A percentile compares a stretch with the other conserved stretches of the same genome.
Evolutionary conservation across 2,329 filamentous ascomycete genomes (phyloP).

Genomic region (Hypoxylon sp.): DNA sequence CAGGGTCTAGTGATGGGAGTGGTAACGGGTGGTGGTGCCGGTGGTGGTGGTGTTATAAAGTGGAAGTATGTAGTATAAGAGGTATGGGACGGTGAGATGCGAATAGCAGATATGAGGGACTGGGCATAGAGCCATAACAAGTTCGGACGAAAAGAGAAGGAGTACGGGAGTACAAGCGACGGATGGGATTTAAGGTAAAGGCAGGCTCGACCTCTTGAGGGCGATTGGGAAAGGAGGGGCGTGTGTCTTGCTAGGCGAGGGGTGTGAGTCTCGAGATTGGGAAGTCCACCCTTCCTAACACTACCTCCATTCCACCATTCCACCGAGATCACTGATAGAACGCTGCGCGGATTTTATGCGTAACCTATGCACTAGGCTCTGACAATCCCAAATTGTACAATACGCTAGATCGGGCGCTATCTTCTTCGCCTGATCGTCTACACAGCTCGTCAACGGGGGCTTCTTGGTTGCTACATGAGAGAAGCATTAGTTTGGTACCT

Average conservation of each 20-base stretch:
- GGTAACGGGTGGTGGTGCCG: slow-evolving; percentile 6
- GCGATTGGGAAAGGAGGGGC: slow-evolving; percentile 19
- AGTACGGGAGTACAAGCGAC: slow-evolving; percentile 30
- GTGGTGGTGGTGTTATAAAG: slow-evolving; percentile 16
- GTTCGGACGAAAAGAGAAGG: slow-evolving; percentile 40
- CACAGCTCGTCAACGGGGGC: slow-evolving; percentile 12
- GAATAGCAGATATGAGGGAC: slow-evolving; percentile 31
- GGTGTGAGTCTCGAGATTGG: slow-evolving; percentile 22
- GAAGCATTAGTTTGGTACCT: slow-evolving; percentile 21
- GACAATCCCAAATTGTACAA: slow-evolving; percentile 16
- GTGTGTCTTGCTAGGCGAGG: slow-evolving; percentile 27
- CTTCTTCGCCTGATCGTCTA: slow-evolving; percentile 19
- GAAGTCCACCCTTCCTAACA: too few species aligned
- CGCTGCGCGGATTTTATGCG: slow-evolving; percentile 17
- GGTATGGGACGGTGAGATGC: slow-evolving; percentile 36
- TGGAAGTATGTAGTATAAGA: slow-evolving; percentile 14
- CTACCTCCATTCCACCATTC: slow-evolving; percentile 38
- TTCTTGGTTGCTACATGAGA: slow-evolving; percentile 16
- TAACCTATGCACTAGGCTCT: slow-evolving; percentile 5
- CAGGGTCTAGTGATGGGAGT: slow-evolving; percentile 19
- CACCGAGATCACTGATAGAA: slow-evolving; percentile 36
- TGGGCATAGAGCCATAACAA: slow-evolving; percentile 27
- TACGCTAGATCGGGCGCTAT: slow-evolving; percentile 30
- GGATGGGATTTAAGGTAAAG: slow-evolving; percentile 6
- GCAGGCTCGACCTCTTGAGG: slow-evolving; percentile 22